Base-by-base conservation (phyloP, 108 stramenopile species). In the Fragilaria radians region DNA sequence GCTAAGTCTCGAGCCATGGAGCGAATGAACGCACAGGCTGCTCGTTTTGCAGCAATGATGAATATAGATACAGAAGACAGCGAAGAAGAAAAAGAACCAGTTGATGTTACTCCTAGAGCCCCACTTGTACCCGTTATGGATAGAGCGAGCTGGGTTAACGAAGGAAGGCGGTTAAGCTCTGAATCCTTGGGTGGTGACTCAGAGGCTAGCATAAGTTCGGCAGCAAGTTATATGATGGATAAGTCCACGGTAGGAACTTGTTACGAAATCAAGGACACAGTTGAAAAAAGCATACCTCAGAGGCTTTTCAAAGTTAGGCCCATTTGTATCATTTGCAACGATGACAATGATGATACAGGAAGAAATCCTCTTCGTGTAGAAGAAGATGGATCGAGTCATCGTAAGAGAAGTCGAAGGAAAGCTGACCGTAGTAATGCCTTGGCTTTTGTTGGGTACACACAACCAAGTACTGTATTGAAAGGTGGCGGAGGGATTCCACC, bases 301-400 rank as follows among this genome's bases (percentile, higher is more conserved):
- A 56, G 85, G 36, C 71, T 88, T 29, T 48, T 91, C 21, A 66
- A 62, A 19, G 67, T 66, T 22, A 57, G 85, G 34, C 90, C 90
- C 18, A 82, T 63, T 34, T 91, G 90, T 36, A 91, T 91, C 25
- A 88, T 91, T 56, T 87, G 90, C 59, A 79, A 71, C 28, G 85
- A 88, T 25, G 78, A 85, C 34, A 54, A 61, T 17, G 62, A 32
- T 48, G 56, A 42, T 21, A 61, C 58, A 54, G 42, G 19, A 24
- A 27, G 73, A 52, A 60, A 24, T 24, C 33, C 47, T 23, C 72
- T 66, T 32, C 19, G 24, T 31, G 24, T 14, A 2, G 27, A 54
- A 62, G 46, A 50, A 3, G 70, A 67, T 47, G 73, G 61, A 2
- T 52, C 65, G 23, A 52, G 59, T 2, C 62, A 76, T 32, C 52